Percentiles rank a stretch among this genome's conserved stretches.
Evolutionary conservation across 805 yeast genomes (phyloP).

Genomic region (Cyberlindnera misumaiensis): DNA sequence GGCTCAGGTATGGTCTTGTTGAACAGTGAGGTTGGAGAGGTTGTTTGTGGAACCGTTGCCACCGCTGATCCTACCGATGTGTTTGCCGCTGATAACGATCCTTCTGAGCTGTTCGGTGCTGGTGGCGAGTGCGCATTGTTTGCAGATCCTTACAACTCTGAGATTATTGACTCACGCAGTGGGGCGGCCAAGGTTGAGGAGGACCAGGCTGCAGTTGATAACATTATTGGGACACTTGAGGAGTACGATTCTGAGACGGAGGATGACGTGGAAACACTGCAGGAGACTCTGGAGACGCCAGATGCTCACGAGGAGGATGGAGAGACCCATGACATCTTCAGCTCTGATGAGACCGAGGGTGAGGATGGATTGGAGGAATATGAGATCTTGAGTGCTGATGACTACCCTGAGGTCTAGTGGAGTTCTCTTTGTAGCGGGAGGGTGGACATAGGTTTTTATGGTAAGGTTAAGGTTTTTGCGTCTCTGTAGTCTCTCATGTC

Average conservation of each 20-base stretch:
- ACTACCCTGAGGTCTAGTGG: background rate
- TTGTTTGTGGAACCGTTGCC: too few species aligned
- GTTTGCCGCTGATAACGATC: background rate
- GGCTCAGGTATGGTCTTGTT: background rate
- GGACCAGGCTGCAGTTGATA: too few species aligned
- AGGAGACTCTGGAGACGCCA: background rate
- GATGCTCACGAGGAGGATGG: too few species aligned
- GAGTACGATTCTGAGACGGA: background rate
- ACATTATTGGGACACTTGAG: too few species aligned
- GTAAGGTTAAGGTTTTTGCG: background rate
- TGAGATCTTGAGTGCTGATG: constrained; percentile 6
- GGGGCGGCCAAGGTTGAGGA: too few species aligned
- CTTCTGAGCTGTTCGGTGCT: background rate
- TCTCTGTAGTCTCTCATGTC: too few species aligned
- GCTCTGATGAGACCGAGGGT: constrained; percentile 1
- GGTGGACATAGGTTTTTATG: background rate
- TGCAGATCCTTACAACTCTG: too few species aligned
- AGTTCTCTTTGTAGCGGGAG: background rate
- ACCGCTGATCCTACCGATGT: background rate
- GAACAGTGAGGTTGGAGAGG: background rate
- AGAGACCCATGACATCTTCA: background rate
- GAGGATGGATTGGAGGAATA: constrained; percentile 3
- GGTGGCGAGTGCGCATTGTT: background rate
- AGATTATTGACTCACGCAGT: too few species aligned
- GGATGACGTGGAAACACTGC: background rate